Evolutionary conservation across 2,329 filamentous ascomycete species (phyloP), one percentile per base, ranked within the genome.

Genomic region (Botrytis aclada): DNA sequence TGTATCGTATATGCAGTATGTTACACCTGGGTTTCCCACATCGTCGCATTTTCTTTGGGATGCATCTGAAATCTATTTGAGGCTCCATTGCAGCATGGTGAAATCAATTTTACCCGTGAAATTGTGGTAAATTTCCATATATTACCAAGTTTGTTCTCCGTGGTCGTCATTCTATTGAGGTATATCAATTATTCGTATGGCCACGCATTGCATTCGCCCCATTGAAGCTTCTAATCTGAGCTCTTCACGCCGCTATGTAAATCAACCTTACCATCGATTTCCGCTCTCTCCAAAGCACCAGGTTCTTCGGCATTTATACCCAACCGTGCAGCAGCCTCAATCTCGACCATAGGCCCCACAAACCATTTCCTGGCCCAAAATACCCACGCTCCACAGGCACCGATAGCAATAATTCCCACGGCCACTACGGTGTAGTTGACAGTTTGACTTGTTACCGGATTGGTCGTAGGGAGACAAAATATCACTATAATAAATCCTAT

Each of bases 341-440:
- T 84, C 79, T 88, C 86, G 43, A 83, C 81, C n/a, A 85, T 83
- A 1, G 87, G 88, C 0, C 88, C 88, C 0, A 84, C 85, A 74
- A 89, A 89, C 87, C 87, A 89, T 61, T 80, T 83, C 47, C 81
- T 81, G 1, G 87, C 88, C 83, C 84, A 87, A 3, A 88, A 2
- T 3, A 87, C 61, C 88, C 88, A 89, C 22, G 81, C 83, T 0
- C 80, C 81, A 32, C 86, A 80, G 1, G 84, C 81, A 51, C 84
- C 85, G 1, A 87, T 76, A 0, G 82, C 83, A 63, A 89, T 86
- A 72, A 89, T 88, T 0, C 87, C 87, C 6, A 89, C 87, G 0
- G 87, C 87, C 0, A 89, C 87, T 0, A 86, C 85, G 0, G 87
- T 88, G 76, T 89, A 89, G 63, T 89, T 89, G 34, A 89, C 79